These are phyloP conservation scores for Epichloe coenophiala DNA, from an alignment of 2,329 filamentous ascomycete genomes.

Conservation along the genomic window DNA sequence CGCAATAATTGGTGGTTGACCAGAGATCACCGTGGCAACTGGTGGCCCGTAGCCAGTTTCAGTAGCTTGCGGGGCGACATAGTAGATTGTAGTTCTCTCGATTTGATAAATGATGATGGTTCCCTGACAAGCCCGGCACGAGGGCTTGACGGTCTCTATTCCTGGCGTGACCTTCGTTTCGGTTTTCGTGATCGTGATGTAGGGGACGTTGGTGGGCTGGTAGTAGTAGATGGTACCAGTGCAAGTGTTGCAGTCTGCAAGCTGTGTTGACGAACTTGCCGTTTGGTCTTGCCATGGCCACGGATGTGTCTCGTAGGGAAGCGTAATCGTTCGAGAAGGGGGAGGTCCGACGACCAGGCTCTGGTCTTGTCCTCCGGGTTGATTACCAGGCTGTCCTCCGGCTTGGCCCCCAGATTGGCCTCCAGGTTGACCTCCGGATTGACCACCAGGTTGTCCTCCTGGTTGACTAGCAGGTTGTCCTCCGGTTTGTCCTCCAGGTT, in stretches of 20 bases:
- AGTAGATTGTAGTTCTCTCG: neutral
- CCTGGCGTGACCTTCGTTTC: neutral
- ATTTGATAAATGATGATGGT: slow-evolving; percentile 3
- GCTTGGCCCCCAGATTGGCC: no score
- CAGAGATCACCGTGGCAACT: neutral
- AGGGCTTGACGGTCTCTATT: neutral
- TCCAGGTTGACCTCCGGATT: no score
- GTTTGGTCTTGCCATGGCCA: slow-evolving; percentile 1
- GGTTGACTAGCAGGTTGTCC: no score
- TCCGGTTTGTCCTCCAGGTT: no score
- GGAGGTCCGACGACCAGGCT: neutral
- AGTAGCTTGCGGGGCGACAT: neutral
- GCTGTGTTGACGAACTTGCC: neutral
- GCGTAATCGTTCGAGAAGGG: neutral
- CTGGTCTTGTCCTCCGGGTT: neutral
- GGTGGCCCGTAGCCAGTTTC: neutral
- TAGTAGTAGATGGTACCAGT: neutral
- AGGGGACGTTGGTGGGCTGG: neutral
- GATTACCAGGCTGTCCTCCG: neutral
- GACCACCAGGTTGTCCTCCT: no score
- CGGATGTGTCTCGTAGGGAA: neutral
- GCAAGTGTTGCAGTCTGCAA: neutral
- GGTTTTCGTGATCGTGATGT: neutral
- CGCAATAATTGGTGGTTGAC: neutral
- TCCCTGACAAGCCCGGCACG: slow-evolving; percentile 2